Evolutionary conservation across 257 asterid species (phyloP), one percentile per base, ranked within the genome.

Genomic region (Ajuga chamaepitys): DNA sequence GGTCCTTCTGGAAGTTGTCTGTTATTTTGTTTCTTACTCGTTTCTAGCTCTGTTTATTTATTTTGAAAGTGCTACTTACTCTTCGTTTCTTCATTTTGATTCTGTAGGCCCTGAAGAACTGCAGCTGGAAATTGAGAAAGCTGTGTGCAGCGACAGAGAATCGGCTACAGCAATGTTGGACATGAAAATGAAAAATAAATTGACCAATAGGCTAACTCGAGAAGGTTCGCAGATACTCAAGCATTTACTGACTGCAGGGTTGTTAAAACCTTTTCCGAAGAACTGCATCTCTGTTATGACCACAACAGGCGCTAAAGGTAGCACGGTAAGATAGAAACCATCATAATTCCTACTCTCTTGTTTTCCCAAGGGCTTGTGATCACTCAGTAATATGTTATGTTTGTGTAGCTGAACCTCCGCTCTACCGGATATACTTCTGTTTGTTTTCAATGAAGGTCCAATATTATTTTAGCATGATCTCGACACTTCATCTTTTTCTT

Each of bases 271-370:
- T 22, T 94, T 94, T 66, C 99, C 99, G 17, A 77, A 77, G 81
- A 94, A 94, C 80, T 89, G 99, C 86, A 90, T 94, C 58, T 83
- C 99, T 37, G 84, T 85, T 25, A 94, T 94, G 99, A 94, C 99
- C 18, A 86, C 95, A 68, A 89, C 95, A 21, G 99, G 99, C 41
- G 99, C 99, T 28, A 94, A 94, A 90, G 99, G 99, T 56, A 88
- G 99, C 74, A 86, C 99, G 83, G 97, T 94, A 72, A 80, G 95
- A 77, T 67, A 38, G 26, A 42, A 38, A 55, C 32, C 37, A 20
- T 68, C 47, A 41, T 61, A n/a, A 21, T 68, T 63, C 37, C 32
- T 22, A 3, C 67, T 54, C 11, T 41, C 21, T 48, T 55, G 41
- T 44, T 62, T 20, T 16, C 12, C 1, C 25, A 58, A 58, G 22